Evolutionary conservation across 2,329 filamentous ascomycete genomes (phyloP).

Genomic region (Fusarium camptoceras): DNA sequence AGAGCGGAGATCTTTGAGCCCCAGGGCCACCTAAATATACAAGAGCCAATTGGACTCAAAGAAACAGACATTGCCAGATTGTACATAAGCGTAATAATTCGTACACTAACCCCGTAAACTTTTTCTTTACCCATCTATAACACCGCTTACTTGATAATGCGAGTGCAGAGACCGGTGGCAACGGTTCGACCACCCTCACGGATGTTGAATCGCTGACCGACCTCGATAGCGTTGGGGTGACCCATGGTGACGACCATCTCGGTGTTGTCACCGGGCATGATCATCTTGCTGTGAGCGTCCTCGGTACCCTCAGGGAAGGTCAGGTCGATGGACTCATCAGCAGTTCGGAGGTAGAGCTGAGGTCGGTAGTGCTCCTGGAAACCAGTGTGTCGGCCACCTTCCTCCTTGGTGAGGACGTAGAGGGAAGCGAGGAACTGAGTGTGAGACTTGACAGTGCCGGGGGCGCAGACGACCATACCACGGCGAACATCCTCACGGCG

Average conservation of each 20-base stretch:
- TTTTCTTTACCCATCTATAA: constrained; percentile 26
- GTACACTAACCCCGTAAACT: constrained; percentile 40
- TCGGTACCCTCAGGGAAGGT: constrained; percentile 87
- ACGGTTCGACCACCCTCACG: constrained; percentile 95
- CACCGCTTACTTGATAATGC: constrained; percentile 68
- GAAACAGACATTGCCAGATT: constrained; percentile 43
- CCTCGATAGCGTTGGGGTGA: constrained; percentile 87
- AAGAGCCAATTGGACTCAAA: constrained; percentile 51
- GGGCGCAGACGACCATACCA: constrained; percentile 92
- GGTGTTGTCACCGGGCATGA: constrained; percentile 98
- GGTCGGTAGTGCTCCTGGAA: constrained; percentile 97
- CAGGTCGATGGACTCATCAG: constrained; percentile 82
- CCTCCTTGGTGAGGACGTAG: constrained; percentile 97
- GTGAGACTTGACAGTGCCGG: constrained; percentile 86
- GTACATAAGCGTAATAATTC: constrained; percentile 47
- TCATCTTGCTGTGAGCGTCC: constrained; percentile 78
- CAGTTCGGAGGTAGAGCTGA: constrained; percentile 94
- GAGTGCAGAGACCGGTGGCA: constrained; percentile 84
- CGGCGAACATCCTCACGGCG: constrained; percentile 94
- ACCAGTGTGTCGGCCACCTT: constrained; percentile 95
- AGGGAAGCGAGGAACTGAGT: constrained; percentile 94
- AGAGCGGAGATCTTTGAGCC: constrained; percentile 57
- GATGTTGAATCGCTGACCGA: constrained; percentile 96
- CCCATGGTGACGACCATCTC: constrained; percentile 94
- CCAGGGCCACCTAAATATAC: constrained; percentile 52